A percentile compares a stretch with the other conserved stretches of the same genome.
These are phyloP conservation scores for Ceratobasidium sp. DNA, from an alignment of 1,284 basidiomycete species.

Conservation along the genomic window DNA sequence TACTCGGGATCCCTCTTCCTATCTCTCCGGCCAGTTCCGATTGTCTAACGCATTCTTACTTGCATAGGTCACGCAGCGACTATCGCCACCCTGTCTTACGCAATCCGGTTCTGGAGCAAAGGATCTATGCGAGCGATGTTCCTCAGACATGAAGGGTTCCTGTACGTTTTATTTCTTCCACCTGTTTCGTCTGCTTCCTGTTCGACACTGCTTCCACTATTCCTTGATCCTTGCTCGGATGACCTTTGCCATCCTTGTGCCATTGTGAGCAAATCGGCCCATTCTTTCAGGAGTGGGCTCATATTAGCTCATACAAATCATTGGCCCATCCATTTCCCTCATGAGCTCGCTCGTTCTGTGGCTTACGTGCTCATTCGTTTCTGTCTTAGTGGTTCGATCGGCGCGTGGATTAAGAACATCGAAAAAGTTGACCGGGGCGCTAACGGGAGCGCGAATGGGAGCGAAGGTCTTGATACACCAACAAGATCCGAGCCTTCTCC, in stretches of 20 bases:
- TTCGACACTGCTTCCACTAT: no score
- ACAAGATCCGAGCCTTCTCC: neutral
- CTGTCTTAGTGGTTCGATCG: constrained; percentile 77
- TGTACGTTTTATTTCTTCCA: constrained; percentile 66
- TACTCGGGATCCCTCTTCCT: no score
- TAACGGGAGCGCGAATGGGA: neutral
- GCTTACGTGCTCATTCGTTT: neutral
- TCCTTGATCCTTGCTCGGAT: no score
- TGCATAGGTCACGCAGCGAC: constrained; percentile 97
- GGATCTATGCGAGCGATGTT: constrained; percentile 97
- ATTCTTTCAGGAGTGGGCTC: no score
- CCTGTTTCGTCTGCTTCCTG: neutral
- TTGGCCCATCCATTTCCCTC: no score
- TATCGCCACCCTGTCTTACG: constrained; percentile 96
- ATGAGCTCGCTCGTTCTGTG: neutral
- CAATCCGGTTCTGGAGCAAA: constrained; percentile 99
- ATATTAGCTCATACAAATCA: no score
- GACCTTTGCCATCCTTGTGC: no score
- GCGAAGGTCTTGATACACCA: constrained; percentile 4
- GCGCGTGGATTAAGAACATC: constrained; percentile 98
- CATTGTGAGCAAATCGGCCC: no score
- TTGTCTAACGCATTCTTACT: neutral
- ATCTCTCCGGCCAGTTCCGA: neutral
- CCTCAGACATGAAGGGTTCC: constrained; percentile 96
- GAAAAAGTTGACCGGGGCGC: constrained; percentile 49